Evolutionary conservation across 2,329 filamentous ascomycete species (phyloP), one percentile per base, ranked within the genome.

Genomic region (Colletotrichum abscissum): DNA sequence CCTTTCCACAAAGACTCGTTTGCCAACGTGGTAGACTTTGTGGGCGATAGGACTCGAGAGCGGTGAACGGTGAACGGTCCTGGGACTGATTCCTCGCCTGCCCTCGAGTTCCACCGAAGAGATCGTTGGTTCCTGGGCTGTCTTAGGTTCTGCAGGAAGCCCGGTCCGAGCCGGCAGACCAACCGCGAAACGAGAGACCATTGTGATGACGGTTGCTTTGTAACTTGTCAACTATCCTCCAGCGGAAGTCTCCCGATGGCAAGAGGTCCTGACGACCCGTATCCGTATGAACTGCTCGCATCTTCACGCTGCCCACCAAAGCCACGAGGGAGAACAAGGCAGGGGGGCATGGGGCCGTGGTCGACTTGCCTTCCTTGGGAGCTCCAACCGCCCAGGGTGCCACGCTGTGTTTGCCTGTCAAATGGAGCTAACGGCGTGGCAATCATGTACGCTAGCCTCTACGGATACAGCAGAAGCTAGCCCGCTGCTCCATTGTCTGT

Each of bases 381-480:
- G 33, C 58, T 57, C 58, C 59, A 72, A 59, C 58, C 69, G 42
- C 67, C 70, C 55, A 65, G 70, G 70, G 67, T 70, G 70, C 70
- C 70, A 73, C 70, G 70, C 70, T 56, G 22, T 49, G 28, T 52
- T 42, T 58, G 24, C 52, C n/a, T 42, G 59, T 60, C 30, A 60
- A 60, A 56, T n/a, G 62, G 49, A 56, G 62, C 62, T 56, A 56
- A 24, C 22, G 49, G 62, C 62, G 49, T 26, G 30, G 62, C 49
- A 64, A 19, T 56, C 30, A 19, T 56, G 16, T 64, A 42, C n/a
- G 46, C 28, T 35, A 57, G 22, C 22, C 9, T 24, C 22, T 24
- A 8, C 42, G 35, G 38, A 49, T 28, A 19, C 33, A 38, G 35
- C 35, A 26, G n/a, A 6, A 26, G 26, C 57, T 30, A 12, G 30